Evolutionary conservation across 169 alveolate species (phyloP), one percentile per base, ranked within the genome.

Genomic region (Plasmodium gallinaceum): DNA sequence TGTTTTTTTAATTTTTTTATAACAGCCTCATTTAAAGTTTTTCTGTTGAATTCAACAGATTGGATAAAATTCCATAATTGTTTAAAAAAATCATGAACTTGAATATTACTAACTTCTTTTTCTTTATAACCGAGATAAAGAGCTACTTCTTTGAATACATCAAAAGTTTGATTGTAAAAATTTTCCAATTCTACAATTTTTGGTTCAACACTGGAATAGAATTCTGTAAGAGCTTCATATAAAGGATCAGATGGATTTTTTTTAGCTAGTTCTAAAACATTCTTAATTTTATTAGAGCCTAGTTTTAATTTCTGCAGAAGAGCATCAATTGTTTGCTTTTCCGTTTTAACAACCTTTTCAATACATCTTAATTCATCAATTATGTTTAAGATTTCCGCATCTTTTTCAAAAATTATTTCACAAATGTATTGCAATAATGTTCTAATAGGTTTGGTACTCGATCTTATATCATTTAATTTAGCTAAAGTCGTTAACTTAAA

Each of bases 391-490:
- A 90, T 58, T 9, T 71, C 93, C 75, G 70, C 93, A 64, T 88
- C 91, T 37, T 94, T 93, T 24, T 90, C 88, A 14, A 75, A 94
- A 45, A 88, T 92, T 54, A 92, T 74, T 92, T 91, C 87, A 61
- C 83, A 91, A 32, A 96, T 95, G 91, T 96, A 96, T 60, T 95
- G 98, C 51, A 96, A 64, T 65, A 95, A 83, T 12, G 98, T 96
- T 89, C 94, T 93, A n/a, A 94, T 92, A 14, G 98, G 98, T 51
- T 95, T 96, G 20, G 98, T 95, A 12, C 97, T 95, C 2, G 98
- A 94, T 16, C 97, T 74, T 42, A 96, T 93, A 71, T 96, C 98
- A 73, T 93, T 92, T 51, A 96, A 88, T 88, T 96, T 96, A 24
- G 97, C 75, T 60, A 93, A 80, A 0, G 98, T 95, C 26, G 97